Conservation (phyloP, 164 flowering plant species). For the Piper betle region DNA sequence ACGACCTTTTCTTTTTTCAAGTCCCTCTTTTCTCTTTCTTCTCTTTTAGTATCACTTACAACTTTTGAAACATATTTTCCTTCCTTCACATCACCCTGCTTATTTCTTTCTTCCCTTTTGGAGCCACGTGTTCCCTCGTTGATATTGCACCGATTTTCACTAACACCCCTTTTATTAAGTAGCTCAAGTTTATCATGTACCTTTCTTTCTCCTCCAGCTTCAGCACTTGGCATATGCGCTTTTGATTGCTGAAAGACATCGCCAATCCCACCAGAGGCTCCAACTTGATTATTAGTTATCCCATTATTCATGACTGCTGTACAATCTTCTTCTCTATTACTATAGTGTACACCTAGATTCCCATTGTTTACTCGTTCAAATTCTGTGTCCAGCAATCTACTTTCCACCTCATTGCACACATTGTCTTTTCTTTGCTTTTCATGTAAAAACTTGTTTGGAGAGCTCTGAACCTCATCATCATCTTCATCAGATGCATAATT, state of each 20-base stretch:
- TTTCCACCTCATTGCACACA: constrained; percentile 13
- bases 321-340: constrained; percentile 4
- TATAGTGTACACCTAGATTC: constrained; percentile 7
- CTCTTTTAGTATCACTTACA: constrained; percentile 18
- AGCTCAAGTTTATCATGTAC: constrained; percentile 16
- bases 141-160: constrained; percentile 14
- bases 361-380: constrained; percentile 3
- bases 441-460: constrained; percentile 11
- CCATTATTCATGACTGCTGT: constrained; percentile 2
- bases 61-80: background rate
- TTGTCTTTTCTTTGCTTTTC: constrained; percentile 9
- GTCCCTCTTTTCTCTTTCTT: constrained; percentile 3
- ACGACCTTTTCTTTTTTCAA: background rate
- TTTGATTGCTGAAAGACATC: constrained; percentile 4
- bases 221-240: constrained; percentile 13
- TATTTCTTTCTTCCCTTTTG: constrained; percentile 12
- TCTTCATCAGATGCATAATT: constrained; percentile 83
- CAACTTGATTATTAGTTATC: constrained; percentile 3
- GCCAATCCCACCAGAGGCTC: constrained; percentile 9
- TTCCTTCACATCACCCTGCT: constrained; percentile 17
- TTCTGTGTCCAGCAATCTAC: constrained; percentile 7
- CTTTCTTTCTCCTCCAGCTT: constrained; percentile 8
- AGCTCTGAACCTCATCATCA: constrained; percentile 32
- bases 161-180: constrained; percentile 7
- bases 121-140: constrained; percentile 16